A percentile compares a stretch with the other conserved stretches of the same genome.
These are phyloP conservation scores for Purshia tridentata DNA, from an alignment of 306 rosid species.

Conservation along the genomic window DNA sequence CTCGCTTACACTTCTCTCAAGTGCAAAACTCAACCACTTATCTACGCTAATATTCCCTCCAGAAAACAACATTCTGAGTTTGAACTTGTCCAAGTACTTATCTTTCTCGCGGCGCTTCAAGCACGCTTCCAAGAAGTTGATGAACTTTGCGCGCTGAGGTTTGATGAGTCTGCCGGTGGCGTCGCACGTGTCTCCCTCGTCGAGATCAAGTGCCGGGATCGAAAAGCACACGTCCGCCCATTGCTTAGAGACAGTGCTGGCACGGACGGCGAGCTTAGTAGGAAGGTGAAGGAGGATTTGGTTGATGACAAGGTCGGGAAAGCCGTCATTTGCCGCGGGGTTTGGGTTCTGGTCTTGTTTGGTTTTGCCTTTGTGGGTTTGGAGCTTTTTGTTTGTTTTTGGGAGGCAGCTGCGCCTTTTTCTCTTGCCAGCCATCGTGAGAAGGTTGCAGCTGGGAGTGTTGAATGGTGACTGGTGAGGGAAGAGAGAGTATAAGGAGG, in stretches of 20 bases:
- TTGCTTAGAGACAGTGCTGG: background rate
- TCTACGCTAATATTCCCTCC: background rate
- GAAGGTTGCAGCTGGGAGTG: too few relatives aligned
- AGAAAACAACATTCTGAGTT: background rate
- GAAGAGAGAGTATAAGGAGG: too few relatives aligned
- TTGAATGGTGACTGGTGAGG: too few relatives aligned
- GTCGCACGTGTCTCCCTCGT: background rate
- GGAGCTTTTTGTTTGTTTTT: background rate
- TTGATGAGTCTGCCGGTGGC: too few relatives aligned
- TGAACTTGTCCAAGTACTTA: background rate
- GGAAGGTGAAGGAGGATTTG: background rate
- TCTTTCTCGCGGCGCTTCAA: too few relatives aligned
- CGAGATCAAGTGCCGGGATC: background rate
- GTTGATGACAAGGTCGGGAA: background rate
- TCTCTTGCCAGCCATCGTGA: too few relatives aligned
- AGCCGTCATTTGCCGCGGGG: background rate
- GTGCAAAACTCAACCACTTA: background rate
- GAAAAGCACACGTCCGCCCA: background rate
- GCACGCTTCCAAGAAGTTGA: background rate
- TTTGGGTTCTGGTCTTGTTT: too few relatives aligned
- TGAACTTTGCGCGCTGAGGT: background rate
- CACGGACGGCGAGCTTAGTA: background rate
- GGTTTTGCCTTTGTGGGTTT: background rate
- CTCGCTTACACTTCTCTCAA: background rate
- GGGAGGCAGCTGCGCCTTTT: too few relatives aligned